Base-by-base conservation (phyloP, 331 rosid species). In the Arachis monticola region DNA sequence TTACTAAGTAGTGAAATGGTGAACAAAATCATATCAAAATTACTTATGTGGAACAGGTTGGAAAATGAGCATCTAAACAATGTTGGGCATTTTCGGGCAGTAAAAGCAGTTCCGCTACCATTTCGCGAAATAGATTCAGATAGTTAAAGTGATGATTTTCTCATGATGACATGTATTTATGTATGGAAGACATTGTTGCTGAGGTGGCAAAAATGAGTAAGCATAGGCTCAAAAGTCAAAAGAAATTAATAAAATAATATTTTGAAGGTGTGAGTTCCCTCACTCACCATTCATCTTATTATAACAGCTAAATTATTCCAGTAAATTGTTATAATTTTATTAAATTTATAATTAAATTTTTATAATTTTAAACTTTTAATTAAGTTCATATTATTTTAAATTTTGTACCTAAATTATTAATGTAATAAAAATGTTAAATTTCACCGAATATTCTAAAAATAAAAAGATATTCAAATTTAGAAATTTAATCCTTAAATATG, bases 31-130 rank as follows among this genome's bases (percentile, higher is more conserved):
- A 13, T 51, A 12, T 56, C 12, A 14, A 35, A 32, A 62, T 58
- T 40, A 77, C 7, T 56, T 14, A 0, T 10, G 42, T 64, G 8
- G 56, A 69, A 64, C 86, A 94, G 99, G 85, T 56, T 94, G 75
- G 99, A 94, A 87, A 86, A 94, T 74, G 99, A 92, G 85, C 97
- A 94, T 78, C 78, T 94, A 12, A 88, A 87, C 81, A 95, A 95
- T 12, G 92, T 85, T n/a, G 97, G 99, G 11, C 83, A 88, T 41
- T 86, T 48, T 69, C 81, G 96, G 50, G 97, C 90, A 31, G 93
- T 92, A 66, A 95, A 90, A 77, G 75, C 89, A 11, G 97, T 95
- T 78, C 97, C 97, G 2, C 60, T 92, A 65, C 97, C 99, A 9
- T 90, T 95, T 72, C 81, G 82, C 0, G 96, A 86, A 8, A 76